Percentiles rank a stretch among this genome's conserved stretches.
These are phyloP conservation scores for Candida sithepensis DNA, from an alignment of 805 yeast genomes.

Conservation along the genomic window DNA sequence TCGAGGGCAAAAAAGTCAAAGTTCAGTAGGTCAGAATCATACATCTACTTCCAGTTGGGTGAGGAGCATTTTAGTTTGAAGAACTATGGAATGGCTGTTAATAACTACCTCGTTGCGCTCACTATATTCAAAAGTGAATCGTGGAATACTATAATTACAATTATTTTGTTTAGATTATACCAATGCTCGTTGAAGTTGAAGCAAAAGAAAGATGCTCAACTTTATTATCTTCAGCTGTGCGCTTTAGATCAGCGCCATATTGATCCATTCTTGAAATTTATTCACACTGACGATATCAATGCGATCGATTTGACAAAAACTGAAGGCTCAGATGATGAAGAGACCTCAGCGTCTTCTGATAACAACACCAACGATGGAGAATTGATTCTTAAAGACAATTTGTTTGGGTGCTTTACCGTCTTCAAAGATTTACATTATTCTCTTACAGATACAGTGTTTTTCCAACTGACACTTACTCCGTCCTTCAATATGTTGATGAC, in stretches of 20 bases:
- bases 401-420: slow-evolving; percentile 18
- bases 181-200: slow-evolving; percentile 34
- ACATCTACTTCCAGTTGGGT: slow-evolving; percentile 48
- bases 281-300: slow-evolving; percentile 5
- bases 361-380: neutral
- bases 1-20: slow-evolving; percentile 31
- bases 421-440: slow-evolving; percentile 16
- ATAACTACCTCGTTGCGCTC: slow-evolving; percentile 37
- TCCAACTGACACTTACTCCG: slow-evolving; percentile 33
- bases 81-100: slow-evolving; percentile 40
- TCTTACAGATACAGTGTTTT: slow-evolving; percentile 17
- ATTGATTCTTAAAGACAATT: slow-evolving; percentile 14
- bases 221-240: slow-evolving; percentile 32
- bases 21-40: slow-evolving; percentile 38
- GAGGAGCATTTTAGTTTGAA: slow-evolving; percentile 36
- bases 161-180: slow-evolving; percentile 35
- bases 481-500: slow-evolving; percentile 22
- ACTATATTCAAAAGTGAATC: slow-evolving; percentile 36
- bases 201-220: slow-evolving; percentile 31
- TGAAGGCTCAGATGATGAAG: neutral
- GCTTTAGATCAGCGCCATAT: slow-evolving; percentile 17
- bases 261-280: neutral
- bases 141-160: slow-evolving; percentile 36
- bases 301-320: neutral
- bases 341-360: neutral